These are phyloP conservation scores for Knoxia roxburghii DNA, from an alignment of 257 asterid species.

Conservation along the genomic window DNA sequence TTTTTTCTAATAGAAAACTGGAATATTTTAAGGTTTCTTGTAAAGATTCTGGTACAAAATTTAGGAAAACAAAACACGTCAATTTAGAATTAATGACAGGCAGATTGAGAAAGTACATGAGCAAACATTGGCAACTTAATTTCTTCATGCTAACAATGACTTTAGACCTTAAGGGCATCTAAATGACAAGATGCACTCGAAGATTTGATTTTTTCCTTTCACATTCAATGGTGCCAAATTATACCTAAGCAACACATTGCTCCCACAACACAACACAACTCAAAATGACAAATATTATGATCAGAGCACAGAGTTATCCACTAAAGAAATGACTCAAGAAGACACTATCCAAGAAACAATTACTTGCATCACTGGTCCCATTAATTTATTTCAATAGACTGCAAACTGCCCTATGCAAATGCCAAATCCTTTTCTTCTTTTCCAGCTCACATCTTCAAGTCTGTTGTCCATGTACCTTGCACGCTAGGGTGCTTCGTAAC, in stretches of 20 bases:
- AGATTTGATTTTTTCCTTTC: background rate
- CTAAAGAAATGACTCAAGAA: background rate
- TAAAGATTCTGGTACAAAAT: too few species aligned
- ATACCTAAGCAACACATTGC: background rate
- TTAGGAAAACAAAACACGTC: too few species aligned
- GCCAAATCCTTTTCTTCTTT: background rate
- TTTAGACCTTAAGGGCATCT: background rate
- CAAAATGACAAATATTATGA: background rate
- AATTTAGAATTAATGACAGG: too few species aligned
- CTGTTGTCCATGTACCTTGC: conserved; percentile 91
- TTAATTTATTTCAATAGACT: background rate
- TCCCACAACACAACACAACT: background rate
- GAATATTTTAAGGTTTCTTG: background rate
- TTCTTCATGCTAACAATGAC: background rate
- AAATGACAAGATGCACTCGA: background rate
- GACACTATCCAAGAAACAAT: background rate
- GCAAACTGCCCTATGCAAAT: background rate
- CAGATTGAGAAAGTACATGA: too few species aligned
- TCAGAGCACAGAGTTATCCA: background rate
- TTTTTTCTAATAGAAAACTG: background rate
- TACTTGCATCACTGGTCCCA: background rate
- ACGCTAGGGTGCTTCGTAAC: conserved; percentile 69
- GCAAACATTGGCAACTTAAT: too few species aligned
- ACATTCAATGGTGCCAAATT: background rate
- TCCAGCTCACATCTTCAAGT: conserved; percentile 34